Evolutionary conservation across 257 asterid genomes (phyloP), one percentile per base, ranked within the genome.

Genomic region (Cordia subcordata): DNA sequence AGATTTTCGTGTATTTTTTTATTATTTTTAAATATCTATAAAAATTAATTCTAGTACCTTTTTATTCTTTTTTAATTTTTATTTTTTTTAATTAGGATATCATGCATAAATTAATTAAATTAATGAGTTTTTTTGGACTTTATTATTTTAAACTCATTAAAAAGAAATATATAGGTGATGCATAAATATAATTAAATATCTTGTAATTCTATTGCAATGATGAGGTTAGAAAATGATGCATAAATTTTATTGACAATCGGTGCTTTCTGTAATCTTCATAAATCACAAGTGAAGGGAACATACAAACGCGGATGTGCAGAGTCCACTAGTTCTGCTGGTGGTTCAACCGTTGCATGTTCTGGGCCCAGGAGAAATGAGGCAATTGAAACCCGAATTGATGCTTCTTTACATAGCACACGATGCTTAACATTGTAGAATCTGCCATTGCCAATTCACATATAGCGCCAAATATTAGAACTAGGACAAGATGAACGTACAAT

Each of bases 321-420:
- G 40, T 59, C 67, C 13, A 73, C 61, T 38, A 73, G 22, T 60
- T 68, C 71, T 0, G 56, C 21, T 58, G 71, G 79, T 19, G 71
- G 42, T 60, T 64, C 71, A 19, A 73, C 70, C 32, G 50, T 27
- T 11, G 46, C 39, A 3, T 68, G 60, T 44, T 59, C 64, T 15
- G 71, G 79, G 18, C 79, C 79, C 42, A 73, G 53, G 57, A 73
- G 58, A 39, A 63, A 63, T 3, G 73, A 54, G 37, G 65, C 79
- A 45, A 73, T 64, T 4, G 79, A 73, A 10, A 68, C 23, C 23
- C 79, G 53, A 10, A 27, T 21, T 46, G 52, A 57, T 60, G 71
- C 63, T 54, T 68, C 56, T 53, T 68, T 73, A 68, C 75, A 68
- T 35, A 58, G n/a, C 52, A 73, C 79, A 33, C 71, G 60, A 16